These are phyloP conservation scores for Penicillium sp. DNA, from an alignment of 2,329 filamentous ascomycete species.

Conservation along the genomic window DNA sequence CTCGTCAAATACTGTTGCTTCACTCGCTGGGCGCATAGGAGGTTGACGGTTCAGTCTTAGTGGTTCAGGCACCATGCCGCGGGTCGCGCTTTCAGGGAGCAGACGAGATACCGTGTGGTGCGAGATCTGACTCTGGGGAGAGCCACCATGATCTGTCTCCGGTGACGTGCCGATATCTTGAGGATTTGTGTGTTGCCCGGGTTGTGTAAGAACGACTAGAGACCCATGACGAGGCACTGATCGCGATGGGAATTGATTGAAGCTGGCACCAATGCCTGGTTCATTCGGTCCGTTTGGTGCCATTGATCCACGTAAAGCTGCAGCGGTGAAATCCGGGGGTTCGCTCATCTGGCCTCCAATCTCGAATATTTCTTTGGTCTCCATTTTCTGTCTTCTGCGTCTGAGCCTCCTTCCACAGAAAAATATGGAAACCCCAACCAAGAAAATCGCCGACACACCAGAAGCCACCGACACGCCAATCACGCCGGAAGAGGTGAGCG, in stretches of 20 bases:
- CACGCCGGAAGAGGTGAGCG: slow-evolving; percentile 27
- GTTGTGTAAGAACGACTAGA: background rate
- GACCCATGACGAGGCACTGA: slow-evolving; percentile 2
- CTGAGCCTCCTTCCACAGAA: slow-evolving; percentile 28
- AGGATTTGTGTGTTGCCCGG: slow-evolving; percentile 24
- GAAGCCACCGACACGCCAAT: slow-evolving; percentile 36
- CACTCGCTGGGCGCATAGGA: slow-evolving; percentile 24
- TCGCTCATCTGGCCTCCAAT: slow-evolving; percentile 38
- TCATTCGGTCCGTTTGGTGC: slow-evolving; percentile 1
- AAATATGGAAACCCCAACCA: slow-evolving; percentile 30
- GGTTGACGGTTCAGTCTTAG: slow-evolving; percentile 28
- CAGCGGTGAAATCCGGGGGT: slow-evolving; percentile 27
- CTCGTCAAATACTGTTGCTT: slow-evolving; percentile 37
- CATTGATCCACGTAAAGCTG: slow-evolving; percentile 21
- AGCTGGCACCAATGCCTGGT: slow-evolving; percentile 9
- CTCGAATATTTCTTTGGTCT: slow-evolving; percentile 31
- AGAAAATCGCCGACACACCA: slow-evolving; percentile 31
- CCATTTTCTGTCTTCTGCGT: slow-evolving; percentile 20
- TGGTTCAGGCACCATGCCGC: slow-evolving; percentile 34
- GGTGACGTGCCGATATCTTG: slow-evolving; percentile 19
- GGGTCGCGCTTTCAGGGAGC: slow-evolving; percentile 28
- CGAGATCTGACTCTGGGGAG: slow-evolving; percentile 30
- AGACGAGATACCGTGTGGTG: slow-evolving; percentile 36
- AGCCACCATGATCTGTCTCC: slow-evolving; percentile 24
- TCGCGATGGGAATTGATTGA: slow-evolving; percentile 16